Conservation (phyloP, 495 filamentous ascomycete genomes). For the Aspergillus nidulans region DNA sequence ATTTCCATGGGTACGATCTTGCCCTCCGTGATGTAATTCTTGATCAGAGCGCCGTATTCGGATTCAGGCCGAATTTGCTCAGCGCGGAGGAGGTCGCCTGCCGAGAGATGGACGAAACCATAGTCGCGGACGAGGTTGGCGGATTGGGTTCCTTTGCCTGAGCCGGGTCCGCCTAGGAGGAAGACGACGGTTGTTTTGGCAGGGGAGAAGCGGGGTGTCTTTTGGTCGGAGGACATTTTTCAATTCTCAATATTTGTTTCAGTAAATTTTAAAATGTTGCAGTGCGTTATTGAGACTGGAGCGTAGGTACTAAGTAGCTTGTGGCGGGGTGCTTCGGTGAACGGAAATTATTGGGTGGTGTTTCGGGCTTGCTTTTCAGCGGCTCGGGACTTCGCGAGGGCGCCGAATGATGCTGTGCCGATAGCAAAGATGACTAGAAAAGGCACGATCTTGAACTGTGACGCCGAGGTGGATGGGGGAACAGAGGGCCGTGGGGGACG, state of each 20-base stretch:
- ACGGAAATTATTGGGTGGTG: conserved; percentile 11
- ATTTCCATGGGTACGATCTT: conserved; percentile 98
- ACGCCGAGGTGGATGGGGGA: conserved; percentile 33
- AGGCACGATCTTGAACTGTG: conserved; percentile 60
- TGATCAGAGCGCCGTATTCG: conserved; percentile 87
- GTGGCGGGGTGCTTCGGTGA: conserved; percentile 12
- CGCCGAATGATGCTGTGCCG: conserved; percentile 56
- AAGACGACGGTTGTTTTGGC: conserved; percentile 76
- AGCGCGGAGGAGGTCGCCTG: conserved; percentile 88
- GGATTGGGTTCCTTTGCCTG: conserved; percentile 71
- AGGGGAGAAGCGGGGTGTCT: conserved; percentile 73
- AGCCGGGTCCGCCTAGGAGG: conserved; percentile 53
- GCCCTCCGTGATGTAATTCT: conserved; percentile 83
- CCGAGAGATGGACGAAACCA: conserved; percentile 86
- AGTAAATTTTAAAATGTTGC: no score
- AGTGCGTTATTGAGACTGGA: background rate
- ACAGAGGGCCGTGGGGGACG: conserved; percentile 11
- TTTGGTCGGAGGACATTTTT: conserved; percentile 5
- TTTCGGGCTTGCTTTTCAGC: conserved; percentile 23
- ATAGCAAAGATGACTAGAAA: conserved; percentile 56
- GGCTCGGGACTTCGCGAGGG: conserved; percentile 58
- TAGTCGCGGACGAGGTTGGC: conserved; percentile 83
- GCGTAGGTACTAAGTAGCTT: background rate
- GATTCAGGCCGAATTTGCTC: conserved; percentile 83
- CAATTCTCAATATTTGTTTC: no score